These are phyloP conservation scores for Herpetospermum pedunculosum DNA, from an alignment of 306 rosid species.

Conservation along the genomic window DNA sequence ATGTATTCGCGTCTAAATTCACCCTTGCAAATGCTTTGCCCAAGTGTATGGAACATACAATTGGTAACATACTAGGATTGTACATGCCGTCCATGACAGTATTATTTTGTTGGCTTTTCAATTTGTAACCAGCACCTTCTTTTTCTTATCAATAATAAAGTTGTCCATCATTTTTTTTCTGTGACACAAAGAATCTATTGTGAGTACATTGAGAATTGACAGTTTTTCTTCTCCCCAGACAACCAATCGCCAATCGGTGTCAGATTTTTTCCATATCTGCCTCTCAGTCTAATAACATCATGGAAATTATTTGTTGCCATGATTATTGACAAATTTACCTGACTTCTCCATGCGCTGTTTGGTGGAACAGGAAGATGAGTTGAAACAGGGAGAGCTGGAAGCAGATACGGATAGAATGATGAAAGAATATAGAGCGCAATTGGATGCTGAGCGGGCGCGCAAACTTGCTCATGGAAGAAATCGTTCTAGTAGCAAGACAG, in stretches of 20 bases:
- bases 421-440: conserved; percentile 97
- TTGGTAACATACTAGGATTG: background rate
- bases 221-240: background rate
- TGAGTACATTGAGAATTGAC: background rate
- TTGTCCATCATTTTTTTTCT: background rate
- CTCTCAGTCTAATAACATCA: background rate
- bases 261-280: background rate
- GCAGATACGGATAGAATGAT: conserved; percentile 88
- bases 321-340: background rate
- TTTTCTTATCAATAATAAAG: background rate
- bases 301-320: background rate
- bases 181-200: background rate
- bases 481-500: conserved; percentile 57
- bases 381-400: conserved; percentile 85
- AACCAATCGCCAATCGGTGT: background rate
- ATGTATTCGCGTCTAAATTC: background rate
- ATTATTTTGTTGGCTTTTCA: background rate
- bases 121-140: background rate
- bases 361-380: conserved; percentile 72
- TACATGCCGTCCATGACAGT: background rate
- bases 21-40: background rate
- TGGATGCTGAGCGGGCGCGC: conserved; percentile 88
- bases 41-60: background rate
- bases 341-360: background rate
- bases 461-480: conserved; percentile 91